These are phyloP conservation scores for Candida easanensis DNA, from an alignment of 805 yeast species.

Conservation along the genomic window DNA sequence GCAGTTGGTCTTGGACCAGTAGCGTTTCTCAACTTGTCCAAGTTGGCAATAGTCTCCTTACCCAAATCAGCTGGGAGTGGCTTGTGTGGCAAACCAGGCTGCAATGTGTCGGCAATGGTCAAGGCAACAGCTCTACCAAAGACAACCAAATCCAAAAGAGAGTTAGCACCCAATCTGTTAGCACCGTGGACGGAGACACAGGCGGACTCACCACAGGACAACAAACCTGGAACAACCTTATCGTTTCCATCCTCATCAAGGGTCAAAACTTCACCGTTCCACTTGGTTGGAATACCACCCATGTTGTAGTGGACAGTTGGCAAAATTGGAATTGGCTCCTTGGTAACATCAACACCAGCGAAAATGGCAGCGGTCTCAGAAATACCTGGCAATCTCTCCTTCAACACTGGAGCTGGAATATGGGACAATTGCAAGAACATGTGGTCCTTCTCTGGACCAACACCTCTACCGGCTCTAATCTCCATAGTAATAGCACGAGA, in stretches of 20 bases:
- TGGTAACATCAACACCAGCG: slow-evolving; percentile 99
- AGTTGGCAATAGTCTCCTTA: slow-evolving; percentile 82
- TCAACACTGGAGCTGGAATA: slow-evolving; percentile 84
- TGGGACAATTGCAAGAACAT: slow-evolving; percentile 92
- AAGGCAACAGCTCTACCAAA: slow-evolving; percentile 98
- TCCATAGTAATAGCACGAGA: slow-evolving; percentile 98
- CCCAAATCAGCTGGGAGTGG: slow-evolving; percentile 86
- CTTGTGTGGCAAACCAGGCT: slow-evolving; percentile 86
- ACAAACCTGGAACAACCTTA: slow-evolving; percentile 84
- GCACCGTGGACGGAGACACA: slow-evolving; percentile 99
- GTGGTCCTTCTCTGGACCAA: slow-evolving; percentile 94
- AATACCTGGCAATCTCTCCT: slow-evolving; percentile 98
- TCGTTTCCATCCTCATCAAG: slow-evolving; percentile 86
- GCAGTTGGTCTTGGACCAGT: slow-evolving; percentile 82
- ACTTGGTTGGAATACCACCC: slow-evolving; percentile 99
- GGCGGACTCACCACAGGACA: slow-evolving; percentile 98
- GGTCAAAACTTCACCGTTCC: slow-evolving; percentile 92
- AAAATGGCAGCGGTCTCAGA: slow-evolving; percentile 97
- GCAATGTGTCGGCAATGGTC: slow-evolving; percentile 78
- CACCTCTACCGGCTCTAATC: slow-evolving; percentile 99
- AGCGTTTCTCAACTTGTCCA: slow-evolving; percentile 85
- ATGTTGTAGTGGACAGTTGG: slow-evolving; percentile 99
- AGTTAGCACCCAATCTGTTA: slow-evolving; percentile 98
- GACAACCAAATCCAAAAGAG: slow-evolving; percentile 91
- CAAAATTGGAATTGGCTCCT: slow-evolving; percentile 97